These are phyloP conservation scores for Crotalaria pallida DNA, from an alignment of 306 rosid genomes.

Conservation along the genomic window DNA sequence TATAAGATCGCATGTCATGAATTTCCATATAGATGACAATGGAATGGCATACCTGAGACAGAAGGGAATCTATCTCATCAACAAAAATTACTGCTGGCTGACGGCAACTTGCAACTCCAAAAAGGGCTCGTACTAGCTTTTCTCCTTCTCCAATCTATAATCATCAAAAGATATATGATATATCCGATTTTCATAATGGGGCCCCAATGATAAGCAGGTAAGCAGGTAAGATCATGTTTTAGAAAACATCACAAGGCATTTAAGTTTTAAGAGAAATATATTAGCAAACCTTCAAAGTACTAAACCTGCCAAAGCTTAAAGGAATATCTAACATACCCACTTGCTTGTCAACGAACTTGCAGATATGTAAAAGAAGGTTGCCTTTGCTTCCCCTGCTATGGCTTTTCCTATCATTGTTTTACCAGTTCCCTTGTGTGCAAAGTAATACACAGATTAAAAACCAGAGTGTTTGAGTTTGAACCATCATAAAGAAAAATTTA, in stretches of 20 bases:
- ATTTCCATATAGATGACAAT: conserved; percentile 12
- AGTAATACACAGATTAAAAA: conserved; percentile 18
- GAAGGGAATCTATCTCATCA: conserved; percentile 97
- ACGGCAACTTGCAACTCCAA: conserved; percentile 96
- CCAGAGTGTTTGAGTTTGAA: conserved; percentile 8
- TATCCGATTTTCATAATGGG: conserved; percentile 6
- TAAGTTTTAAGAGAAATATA: background rate
- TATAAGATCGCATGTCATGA: background rate
- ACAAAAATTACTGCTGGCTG: conserved; percentile 98
- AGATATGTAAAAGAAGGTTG: conserved; percentile 94
- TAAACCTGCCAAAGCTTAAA: conserved; percentile 13
- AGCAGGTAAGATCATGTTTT: background rate
- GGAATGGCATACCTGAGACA: conserved; percentile 46
- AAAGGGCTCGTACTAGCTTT: conserved; percentile 89
- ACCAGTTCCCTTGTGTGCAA: conserved; percentile 78
- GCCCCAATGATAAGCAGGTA: conserved; percentile 8
- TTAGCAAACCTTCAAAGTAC: background rate
- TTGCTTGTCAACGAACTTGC: conserved; percentile 96
- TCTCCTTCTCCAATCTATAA: conserved; percentile 97
- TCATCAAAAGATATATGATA: conserved; percentile 15
- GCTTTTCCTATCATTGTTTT: conserved; percentile 99
- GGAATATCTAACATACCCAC: conserved; percentile 63
- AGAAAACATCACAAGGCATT: background rate
- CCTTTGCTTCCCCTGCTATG: conserved; percentile 98
- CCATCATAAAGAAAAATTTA: conserved; percentile 22